Conservation (phyloP, 73 alveolate species). For the Symbiodinium natans region DNA sequence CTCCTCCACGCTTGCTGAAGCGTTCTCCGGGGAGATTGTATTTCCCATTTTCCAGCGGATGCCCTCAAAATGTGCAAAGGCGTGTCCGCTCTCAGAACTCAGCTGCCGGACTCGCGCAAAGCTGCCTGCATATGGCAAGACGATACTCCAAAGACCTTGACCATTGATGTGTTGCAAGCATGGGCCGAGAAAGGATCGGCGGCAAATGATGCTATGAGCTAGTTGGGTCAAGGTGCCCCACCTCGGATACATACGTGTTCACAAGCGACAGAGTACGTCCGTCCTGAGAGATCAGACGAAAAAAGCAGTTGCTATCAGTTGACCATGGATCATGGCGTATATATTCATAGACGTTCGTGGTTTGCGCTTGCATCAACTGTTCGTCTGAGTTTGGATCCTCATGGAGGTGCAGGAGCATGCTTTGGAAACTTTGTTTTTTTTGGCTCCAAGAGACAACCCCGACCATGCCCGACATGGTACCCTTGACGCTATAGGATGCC, state of each 20-base stretch:
- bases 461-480: too few species aligned
- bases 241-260: neutral
- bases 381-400: too few species aligned
- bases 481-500: too few species aligned
- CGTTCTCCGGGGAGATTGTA: neutral
- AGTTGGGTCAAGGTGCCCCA: constrained; percentile 4
- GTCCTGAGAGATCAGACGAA: neutral
- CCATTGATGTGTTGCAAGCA: too few species aligned
- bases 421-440: too few species aligned
- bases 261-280: neutral
- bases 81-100: neutral
- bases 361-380: too few species aligned
- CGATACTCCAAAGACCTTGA: too few species aligned
- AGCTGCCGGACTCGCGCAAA: constrained; percentile 14
- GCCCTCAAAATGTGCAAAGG: constrained; percentile 2
- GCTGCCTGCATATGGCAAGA: neutral
- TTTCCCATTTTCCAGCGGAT: neutral
- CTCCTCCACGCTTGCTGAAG: neutral
- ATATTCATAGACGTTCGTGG: too few species aligned
- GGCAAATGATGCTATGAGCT: constrained; percentile 3
- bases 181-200: constrained; percentile 23
- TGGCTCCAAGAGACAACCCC: too few species aligned
- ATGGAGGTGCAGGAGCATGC: too few species aligned
- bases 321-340: too few species aligned
- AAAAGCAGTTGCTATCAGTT: too few species aligned